Base-by-base conservation (phyloP, 1,284 basidiomycete species). In the Testicularia cyperi region DNA sequence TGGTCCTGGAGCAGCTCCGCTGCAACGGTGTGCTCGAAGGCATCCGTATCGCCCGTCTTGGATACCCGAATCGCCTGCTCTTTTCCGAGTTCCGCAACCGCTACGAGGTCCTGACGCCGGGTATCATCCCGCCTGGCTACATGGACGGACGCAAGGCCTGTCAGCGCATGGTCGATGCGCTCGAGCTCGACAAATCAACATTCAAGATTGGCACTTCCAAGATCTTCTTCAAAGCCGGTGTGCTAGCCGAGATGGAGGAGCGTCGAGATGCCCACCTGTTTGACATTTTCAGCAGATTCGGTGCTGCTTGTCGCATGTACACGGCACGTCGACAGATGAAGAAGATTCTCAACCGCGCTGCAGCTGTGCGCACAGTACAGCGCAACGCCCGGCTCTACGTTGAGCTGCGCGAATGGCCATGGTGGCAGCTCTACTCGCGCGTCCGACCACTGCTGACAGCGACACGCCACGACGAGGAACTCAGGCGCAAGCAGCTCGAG, bases 11-110 rank as follows among this genome's bases (percentile, higher is more conserved):
- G 73, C 95, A 99, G 75, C 81, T 99, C 16, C 85, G 95, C 6
- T 98, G 95, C 78, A 98, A 98, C 77, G 95, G 95, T 86, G 95
- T 99, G 0, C 83, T 99, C 21, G 95, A 99, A 78, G 95, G 95
- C 33, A 98, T 99, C 70, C 88, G 95, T 44, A 98, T 99, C 62
- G 95, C 95, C 9, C 86, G 95, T 36, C 83, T 96, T 3, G 95
- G 95, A 6, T 99, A 97, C 77, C 95, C 95, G 0, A 99, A 98
- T 77, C 83, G 95, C 26, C 83, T 97, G 1, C 90, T 92, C 2
- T 99, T 98, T 77, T 86, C 91, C 63, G 95, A 99, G 77, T 98
- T 98, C 81, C 85, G 92, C 19, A 90, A 92, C 68, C 87, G 95
- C 8, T 99, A 98, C 74, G 95, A 97, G 75, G 86, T 96, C 13